Percentiles rank a stretch among this genome's conserved stretches.
Conservation (phyloP, 352 stramenopile species). For the Globisporangium camurandrum region DNA sequence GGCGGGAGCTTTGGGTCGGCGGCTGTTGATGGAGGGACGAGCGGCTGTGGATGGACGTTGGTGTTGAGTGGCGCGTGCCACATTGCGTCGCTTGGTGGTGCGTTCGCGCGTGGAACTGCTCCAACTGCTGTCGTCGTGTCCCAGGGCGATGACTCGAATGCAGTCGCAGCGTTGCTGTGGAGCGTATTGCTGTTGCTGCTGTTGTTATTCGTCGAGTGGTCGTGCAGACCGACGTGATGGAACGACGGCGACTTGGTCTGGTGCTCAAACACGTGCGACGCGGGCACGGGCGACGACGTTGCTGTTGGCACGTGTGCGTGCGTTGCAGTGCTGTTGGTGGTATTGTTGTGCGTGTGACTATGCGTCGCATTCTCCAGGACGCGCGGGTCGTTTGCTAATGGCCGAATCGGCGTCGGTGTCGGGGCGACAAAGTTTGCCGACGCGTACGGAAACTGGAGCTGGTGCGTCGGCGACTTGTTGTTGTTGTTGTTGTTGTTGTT, state of each 20-base stretch:
- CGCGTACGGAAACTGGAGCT: conserved; percentile 49
- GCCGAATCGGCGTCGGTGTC: conserved; percentile 66
- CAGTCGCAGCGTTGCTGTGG: conserved; percentile 11
- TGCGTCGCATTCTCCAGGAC: background rate
- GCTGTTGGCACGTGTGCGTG: no score
- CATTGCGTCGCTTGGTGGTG: background rate
- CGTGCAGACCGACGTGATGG: conserved; percentile 42
- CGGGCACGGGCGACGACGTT: conserved; percentile 19
- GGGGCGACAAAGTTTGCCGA: conserved; percentile 59
- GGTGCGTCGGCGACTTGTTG: conserved; percentile 8
- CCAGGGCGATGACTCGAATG: conserved; percentile 21
- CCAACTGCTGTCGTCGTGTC: background rate
- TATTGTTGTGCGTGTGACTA: background rate
- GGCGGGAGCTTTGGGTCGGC: conserved; percentile 43
- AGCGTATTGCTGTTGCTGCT: conserved; percentile 1
- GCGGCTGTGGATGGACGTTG: no score
- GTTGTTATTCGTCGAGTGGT: conserved; percentile 17
- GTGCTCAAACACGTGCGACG: conserved; percentile 54
- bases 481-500: background rate
- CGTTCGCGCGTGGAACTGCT: background rate
- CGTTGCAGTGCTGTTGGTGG: background rate
- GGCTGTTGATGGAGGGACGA: background rate
- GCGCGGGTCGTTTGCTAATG: conserved; percentile 57
- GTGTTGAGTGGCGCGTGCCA: no score
- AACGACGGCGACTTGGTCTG: conserved; percentile 51